phyloP scores from a whole-genome alignment of 1,139 yeast genomes.

The Suhomyces maxii region DNA sequence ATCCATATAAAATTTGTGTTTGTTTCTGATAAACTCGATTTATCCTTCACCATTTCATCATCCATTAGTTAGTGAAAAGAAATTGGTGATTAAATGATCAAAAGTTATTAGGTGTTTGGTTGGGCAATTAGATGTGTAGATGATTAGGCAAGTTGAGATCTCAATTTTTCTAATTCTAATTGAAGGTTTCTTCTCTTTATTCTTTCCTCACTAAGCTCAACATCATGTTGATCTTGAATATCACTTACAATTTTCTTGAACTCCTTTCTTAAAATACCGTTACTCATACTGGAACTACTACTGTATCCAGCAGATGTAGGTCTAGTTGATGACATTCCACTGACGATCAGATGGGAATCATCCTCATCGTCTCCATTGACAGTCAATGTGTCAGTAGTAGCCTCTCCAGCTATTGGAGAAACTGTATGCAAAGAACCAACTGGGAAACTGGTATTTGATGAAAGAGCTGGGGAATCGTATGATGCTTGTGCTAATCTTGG shows the following conservation, averaged over 20 bases:
- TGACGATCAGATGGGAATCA: conserved; percentile 16
- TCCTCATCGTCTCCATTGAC: conserved; percentile 18
- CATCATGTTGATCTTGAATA: conserved; percentile 61
- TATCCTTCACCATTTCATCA: no score
- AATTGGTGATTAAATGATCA: no score
- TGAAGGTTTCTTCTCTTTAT: conserved; percentile 51
- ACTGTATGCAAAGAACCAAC: conserved; percentile 13
- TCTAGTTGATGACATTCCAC: conserved; percentile 16
- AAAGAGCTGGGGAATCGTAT: conserved; percentile 8
- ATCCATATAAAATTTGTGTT: no score
- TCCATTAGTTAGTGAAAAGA: no score
- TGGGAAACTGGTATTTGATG: conserved; percentile 13
- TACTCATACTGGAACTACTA: conserved; percentile 25
- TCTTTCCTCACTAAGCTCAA: conserved; percentile 58
- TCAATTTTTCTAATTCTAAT: conserved; percentile 30
- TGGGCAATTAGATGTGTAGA: not conserved
- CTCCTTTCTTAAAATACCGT: conserved; percentile 62
- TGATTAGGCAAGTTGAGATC: conserved; percentile 2
- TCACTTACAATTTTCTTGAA: conserved; percentile 67
- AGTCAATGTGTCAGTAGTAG: conserved; percentile 8
- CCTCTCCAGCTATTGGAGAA: conserved; percentile 31
- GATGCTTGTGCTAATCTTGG: conserved; percentile 12
- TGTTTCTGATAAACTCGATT: no score
- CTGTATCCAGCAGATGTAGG: conserved; percentile 17
- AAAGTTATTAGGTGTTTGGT: no score